A percentile compares a stretch with the other conserved stretches of the same genome.
Conservation (phyloP, 2,329 filamentous ascomycete genomes). For the Stachybotrys echinatus region DNA sequence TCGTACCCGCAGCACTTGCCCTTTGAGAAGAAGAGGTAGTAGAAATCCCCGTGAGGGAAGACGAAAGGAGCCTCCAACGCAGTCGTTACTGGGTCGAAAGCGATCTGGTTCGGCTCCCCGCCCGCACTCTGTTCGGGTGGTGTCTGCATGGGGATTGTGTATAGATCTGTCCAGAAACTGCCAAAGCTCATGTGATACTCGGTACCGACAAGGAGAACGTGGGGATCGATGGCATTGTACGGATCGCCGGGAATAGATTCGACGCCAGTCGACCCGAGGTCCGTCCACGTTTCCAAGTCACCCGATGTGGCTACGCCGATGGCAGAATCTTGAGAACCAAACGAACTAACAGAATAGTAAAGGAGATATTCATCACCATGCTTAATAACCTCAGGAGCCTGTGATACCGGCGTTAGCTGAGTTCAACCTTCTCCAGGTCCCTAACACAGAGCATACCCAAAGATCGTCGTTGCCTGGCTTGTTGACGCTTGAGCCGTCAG, state of each 20-base stretch:
- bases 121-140: constrained; percentile 20
- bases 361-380: constrained; percentile 56
- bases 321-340: constrained; percentile 55
- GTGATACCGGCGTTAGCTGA: no score
- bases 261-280: constrained; percentile 51
- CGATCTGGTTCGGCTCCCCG: constrained; percentile 19
- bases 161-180: constrained; percentile 63
- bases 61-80: constrained; percentile 53
- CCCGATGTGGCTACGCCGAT: constrained; percentile 53
- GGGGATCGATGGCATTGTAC: constrained; percentile 59
- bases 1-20: constrained; percentile 60
- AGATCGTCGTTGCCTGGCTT: constrained; percentile 33
- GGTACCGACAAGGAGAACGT: constrained; percentile 40
- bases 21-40: constrained; percentile 59
- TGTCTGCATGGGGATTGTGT: constrained; percentile 46
- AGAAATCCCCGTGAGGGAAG: constrained; percentile 49
- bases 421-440: no score
- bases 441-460: constrained; percentile 35
- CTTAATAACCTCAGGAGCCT: constrained; percentile 18
- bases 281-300: constrained; percentile 52
- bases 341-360: constrained; percentile 61
- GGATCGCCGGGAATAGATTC: constrained; percentile 33
- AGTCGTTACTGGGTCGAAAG: constrained; percentile 42
- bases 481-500: constrained; percentile 30
- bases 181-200: constrained; percentile 55